These are phyloP conservation scores for Odonthalia washingtoniensis DNA, from an alignment of 31 red algal genomes.

Conservation along the genomic window DNA sequence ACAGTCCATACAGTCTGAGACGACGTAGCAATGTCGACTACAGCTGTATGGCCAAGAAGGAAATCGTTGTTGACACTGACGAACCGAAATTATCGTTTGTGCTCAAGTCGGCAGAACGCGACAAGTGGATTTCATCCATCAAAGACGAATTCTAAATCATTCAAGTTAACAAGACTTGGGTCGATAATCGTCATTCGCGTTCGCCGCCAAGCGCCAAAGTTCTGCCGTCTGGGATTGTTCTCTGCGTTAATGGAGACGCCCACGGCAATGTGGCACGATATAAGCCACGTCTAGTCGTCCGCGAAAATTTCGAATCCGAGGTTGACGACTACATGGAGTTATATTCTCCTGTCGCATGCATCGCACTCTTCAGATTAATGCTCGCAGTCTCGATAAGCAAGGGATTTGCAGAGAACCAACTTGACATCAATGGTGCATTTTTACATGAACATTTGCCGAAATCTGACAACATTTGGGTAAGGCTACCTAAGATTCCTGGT, in stretches of 20 bases:
- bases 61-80: not conserved
- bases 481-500: not conserved
- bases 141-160: not conserved
- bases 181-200: not conserved
- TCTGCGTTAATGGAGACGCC: slow-evolving; percentile 12
- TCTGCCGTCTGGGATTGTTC: slow-evolving; percentile 16
- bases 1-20: too few relatives aligned
- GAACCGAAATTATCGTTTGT: not conserved
- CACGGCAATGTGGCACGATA: not conserved
- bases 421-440: slow-evolving; percentile 34
- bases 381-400: slow-evolving; percentile 3
- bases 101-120: not conserved
- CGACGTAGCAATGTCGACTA: too few relatives aligned
- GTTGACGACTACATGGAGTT: not conserved
- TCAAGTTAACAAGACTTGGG: not conserved
- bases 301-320: not conserved
- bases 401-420: not conserved
- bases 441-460: not conserved
- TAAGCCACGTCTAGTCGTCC: slow-evolving; percentile 13
- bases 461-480: not conserved
- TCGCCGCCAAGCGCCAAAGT: not conserved
- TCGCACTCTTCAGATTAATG: slow-evolving; percentile 16
- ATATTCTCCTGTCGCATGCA: slow-evolving; percentile 19
- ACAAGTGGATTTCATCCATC: not conserved
- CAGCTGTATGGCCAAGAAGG: not conserved